Evolutionary conservation across 441 rosid species (phyloP), one percentile per base, ranked within the genome.

Genomic region (Populus trichocarpa): DNA sequence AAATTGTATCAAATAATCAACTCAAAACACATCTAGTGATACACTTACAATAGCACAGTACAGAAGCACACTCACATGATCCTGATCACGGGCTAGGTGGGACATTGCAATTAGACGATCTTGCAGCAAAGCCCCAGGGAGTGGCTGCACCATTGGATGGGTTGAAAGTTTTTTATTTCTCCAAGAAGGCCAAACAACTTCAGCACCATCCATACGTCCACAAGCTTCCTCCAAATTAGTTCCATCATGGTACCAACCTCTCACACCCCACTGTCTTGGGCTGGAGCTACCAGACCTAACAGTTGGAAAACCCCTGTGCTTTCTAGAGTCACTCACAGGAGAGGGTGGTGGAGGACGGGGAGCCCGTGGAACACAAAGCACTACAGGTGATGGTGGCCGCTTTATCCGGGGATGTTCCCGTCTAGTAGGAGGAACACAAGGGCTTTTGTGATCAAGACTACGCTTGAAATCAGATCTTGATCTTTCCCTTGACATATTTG

Each of bases 261-360:
- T 92, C 87, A 94, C 81, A 81, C 97, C 91, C 99, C 99, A 96
- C 73, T 96, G 94, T 85, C 99, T 90, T 71, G 99, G 99, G 84
- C 99, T 96, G 77, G 99, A 96, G 86, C 99, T 96, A 85, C 99
- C 99, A 71, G 99, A 96, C 84, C 99, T 94, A 83, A 96, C 99
- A 79, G 92, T 90, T 57, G 99, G 95, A 84, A 94, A 90, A 68
- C 99, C 98, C 73, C 97, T 88, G 40, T 89, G 94, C 83, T 93
- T 93, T 89, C 97, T 90, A 61, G 99, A 85, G 77, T 91, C 93
- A 64, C 91, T 92, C 82, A 86, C 97, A 79, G 98, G 94, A 78
- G 99, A 94, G 35, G 97, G 97, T 64, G 98, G 97, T 75, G 99
- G 99, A 3, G 93, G 99, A 65, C 93, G 88, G 35, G 98, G 98